phyloP scores from a whole-genome alignment of 106 monocot species.

The Apostasia ramifera region DNA sequence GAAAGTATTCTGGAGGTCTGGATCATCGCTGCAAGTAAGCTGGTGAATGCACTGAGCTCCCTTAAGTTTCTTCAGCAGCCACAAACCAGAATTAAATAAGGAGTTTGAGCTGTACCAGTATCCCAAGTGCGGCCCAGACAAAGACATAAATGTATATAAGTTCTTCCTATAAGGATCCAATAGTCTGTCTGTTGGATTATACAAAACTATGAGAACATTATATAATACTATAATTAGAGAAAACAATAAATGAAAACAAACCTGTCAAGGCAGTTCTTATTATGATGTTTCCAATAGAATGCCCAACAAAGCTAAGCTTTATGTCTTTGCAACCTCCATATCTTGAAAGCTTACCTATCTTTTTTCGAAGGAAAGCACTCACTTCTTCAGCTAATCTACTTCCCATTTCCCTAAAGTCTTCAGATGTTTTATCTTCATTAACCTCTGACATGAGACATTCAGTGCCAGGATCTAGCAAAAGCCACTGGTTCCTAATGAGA shows the following conservation, averaged over 20 bases:
- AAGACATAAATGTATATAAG: constrained; percentile 81
- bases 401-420: constrained; percentile 97
- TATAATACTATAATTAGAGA: not conserved
- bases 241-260: constrained; percentile 2
- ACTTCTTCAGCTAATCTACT: constrained; percentile 85
- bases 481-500: constrained; percentile 97
- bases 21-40: constrained; percentile 86
- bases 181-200: constrained; percentile 39
- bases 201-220: constrained; percentile 9
- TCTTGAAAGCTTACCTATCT: constrained; percentile 66
- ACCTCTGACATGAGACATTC: constrained; percentile 94
- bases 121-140: constrained; percentile 93
- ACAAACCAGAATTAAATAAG: constrained; percentile 92
- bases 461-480: constrained; percentile 81
- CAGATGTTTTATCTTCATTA: constrained; percentile 96
- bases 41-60: constrained; percentile 84
- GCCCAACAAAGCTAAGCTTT: constrained; percentile 94
- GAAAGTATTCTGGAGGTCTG: constrained; percentile 84
- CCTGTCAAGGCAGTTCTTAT: constrained; percentile 91
- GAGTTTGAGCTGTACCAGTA: constrained; percentile 97
- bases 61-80: constrained; percentile 94
- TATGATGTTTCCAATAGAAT: constrained; percentile 98
- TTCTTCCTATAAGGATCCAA: constrained; percentile 73
- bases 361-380: constrained; percentile 53
- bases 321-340: constrained; percentile 78